Evolutionary conservation across 2,329 filamentous ascomycete genomes (phyloP), one percentile per base, ranked within the genome.

Genomic region (Pseudogymnoascus sp.): DNA sequence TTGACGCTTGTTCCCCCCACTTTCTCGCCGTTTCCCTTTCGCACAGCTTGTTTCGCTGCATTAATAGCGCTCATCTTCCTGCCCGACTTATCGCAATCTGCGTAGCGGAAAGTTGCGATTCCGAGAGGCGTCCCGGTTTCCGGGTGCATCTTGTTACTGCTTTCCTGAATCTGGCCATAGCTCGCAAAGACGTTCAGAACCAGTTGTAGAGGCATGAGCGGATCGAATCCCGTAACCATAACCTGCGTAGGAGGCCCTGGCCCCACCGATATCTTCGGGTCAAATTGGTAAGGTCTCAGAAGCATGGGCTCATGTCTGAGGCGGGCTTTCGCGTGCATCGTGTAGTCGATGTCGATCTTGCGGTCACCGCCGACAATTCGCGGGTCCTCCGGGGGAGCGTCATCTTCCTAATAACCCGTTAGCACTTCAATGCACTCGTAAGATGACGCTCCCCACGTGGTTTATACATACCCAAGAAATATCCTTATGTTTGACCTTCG

Each of bases 201-300:
- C 70, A 91, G 90, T 63, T 86, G 83, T 70, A 96, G 90, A 11
- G 91, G 85, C 42, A 90, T 88, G 67, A 97, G 79, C 6, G 93
- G 93, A 75, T 97, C 95, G 74, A 97, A 97, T n/a, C 92, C 91
- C n/a, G 88, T 93, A 19, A 97, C 91, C 3, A 97, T 88, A 59
- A 99, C 86, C 73, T 96, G 91, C 2, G 89, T 91, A 1, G 95
- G 91, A 13, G 93, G 93, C 0, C 91, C 91, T 23, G 92, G 91
- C 0, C 93, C 93, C 69, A 96, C 86, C 1, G 93, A 96, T 4
- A 91, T 91, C 70, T 86, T 86, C 4, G 87, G 78, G 73, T 97
- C 93, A 75, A 91, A 95, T 26, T 84, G 77, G 75, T 96, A 97
- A 21, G 89, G 88, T 73, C 86, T 90, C 61, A 96, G 78, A 65